Percentiles rank a stretch among this genome's conserved stretches.
phyloP scores from a whole-genome alignment of 495 filamentous ascomycete genomes.

The Paragyromitra xinjiangensis region DNA sequence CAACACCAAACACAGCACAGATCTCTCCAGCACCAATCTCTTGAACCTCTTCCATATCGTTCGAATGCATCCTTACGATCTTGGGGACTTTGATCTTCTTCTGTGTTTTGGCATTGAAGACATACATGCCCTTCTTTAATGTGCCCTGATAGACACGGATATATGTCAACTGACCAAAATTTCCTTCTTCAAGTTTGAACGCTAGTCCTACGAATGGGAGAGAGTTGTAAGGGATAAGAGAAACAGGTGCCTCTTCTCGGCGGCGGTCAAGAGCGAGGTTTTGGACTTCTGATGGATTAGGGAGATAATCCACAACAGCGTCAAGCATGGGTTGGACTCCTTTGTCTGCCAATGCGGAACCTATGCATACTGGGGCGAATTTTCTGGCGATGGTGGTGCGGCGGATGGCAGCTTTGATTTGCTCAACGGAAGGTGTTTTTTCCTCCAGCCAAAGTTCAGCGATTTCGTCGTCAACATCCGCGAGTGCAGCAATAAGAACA shows the following conservation, averaged over 20 bases:
- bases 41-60: slow-evolving; percentile 96
- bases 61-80: slow-evolving; percentile 99
- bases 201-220: slow-evolving; percentile 94
- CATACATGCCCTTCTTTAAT: slow-evolving; percentile 83
- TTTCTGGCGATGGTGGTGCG: slow-evolving; percentile 85
- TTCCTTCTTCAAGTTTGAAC: slow-evolving; percentile 99
- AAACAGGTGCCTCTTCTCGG: slow-evolving; percentile 78
- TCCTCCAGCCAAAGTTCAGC: slow-evolving; percentile 96
- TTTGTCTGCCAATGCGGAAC: slow-evolving; percentile 93
- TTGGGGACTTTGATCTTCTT: slow-evolving; percentile 97
- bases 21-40: slow-evolving; percentile 97
- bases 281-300: slow-evolving; percentile 88
- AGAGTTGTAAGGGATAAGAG: slow-evolving; percentile 89
- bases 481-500: slow-evolving; percentile 91
- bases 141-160: slow-evolving; percentile 97
- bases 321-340: slow-evolving; percentile 97
- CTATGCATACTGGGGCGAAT: slow-evolving; percentile 97
- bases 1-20: slow-evolving; percentile 97
- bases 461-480: slow-evolving; percentile 98
- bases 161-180: slow-evolving; percentile 98
- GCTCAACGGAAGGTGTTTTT: slow-evolving; percentile 73
- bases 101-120: slow-evolving; percentile 91
- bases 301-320: slow-evolving; percentile 93
- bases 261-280: slow-evolving; percentile 88
- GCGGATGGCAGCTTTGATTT: slow-evolving; percentile 90